Conservation (phyloP, 768 basidiomycete genomes). For the Phylloporus scabripes region DNA sequence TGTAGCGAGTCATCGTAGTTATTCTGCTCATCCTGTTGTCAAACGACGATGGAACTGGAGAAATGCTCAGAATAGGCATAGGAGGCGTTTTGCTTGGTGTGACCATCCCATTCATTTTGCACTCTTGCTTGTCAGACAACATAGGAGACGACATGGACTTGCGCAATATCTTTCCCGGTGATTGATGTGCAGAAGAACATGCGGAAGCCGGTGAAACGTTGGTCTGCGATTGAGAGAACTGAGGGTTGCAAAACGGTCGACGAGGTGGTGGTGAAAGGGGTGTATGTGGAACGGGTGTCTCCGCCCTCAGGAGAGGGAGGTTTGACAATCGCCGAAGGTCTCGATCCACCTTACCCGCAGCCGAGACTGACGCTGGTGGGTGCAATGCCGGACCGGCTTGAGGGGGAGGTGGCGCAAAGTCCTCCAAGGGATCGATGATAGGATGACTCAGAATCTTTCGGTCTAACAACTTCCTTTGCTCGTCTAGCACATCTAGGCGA, state of each 20-base stretch:
- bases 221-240: slow-evolving; percentile 56
- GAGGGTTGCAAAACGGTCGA: slow-evolving; percentile 35
- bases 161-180: slow-evolving; percentile 32
- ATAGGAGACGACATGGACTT: slow-evolving; percentile 51
- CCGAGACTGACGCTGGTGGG: slow-evolving; percentile 10
- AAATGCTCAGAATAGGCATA: slow-evolving; percentile 30
- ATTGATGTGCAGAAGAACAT: slow-evolving; percentile 4
- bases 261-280: slow-evolving; percentile 66
- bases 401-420: slow-evolving; percentile 24
- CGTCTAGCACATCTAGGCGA: slow-evolving; percentile 11
- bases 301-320: slow-evolving; percentile 51
- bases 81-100: slow-evolving; percentile 41
- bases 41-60: slow-evolving; percentile 24
- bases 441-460: slow-evolving; percentile 43
- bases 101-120: slow-evolving; percentile 24
- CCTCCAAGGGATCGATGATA: slow-evolving; percentile 31
- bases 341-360: slow-evolving; percentile 14
- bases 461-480: slow-evolving; percentile 30
- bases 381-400: slow-evolving; percentile 2
- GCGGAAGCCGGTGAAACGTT: slow-evolving; percentile 33
- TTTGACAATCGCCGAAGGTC: slow-evolving; percentile 37
- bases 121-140: slow-evolving; percentile 41
- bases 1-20: slow-evolving; percentile 26
- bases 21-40: slow-evolving; percentile 24
- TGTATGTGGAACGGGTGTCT: slow-evolving; percentile 59